Evolutionary conservation across 495 filamentous ascomycete genomes (phyloP), one percentile per base, ranked within the genome.

Genomic region (Penicillium canariense): DNA sequence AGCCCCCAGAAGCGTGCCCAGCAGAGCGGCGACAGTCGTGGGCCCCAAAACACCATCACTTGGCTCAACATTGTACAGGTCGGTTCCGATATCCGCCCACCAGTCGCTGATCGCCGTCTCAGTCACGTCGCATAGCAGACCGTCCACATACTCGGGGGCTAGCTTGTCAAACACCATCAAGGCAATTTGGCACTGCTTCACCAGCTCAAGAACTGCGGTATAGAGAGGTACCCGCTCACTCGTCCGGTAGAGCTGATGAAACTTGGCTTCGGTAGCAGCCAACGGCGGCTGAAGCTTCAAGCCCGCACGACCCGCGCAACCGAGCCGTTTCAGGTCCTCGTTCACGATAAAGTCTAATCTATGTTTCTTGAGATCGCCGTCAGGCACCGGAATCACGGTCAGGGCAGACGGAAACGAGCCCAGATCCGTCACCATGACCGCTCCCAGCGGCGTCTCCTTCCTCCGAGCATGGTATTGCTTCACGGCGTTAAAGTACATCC

Each of bases 1-100:
- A 25, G 93, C 90, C 5, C 94, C 94, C 70, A 96, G 82, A 8
- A 97, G 77, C 56, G 93, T 84, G 5, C 94, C 94, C 17, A 98
- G 72, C 23, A 98, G 71, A 3, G 89, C 95, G 22, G 91, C 86
- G 12, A 97, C 91, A 0, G 89, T 97, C 0, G 92, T 96, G 3
- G 94, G 92, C 0, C 94, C 94, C 6, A 98, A 72, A 26, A 91
- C 88, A 11, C 91, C 92, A 69, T 98, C 95, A 18, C 84, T 88
- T 2, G 94, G 95, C 69, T 97, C 95, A 18, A 90, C 77, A 51
- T 89, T 95, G 72, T 91, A 96, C 54, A 89, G 81, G 42, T 97
- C 91, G 0, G 87, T 87, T 4, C 95, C 94, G 38, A 97, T 87
- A 59, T 97, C 90, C 2, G 87, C 84, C 94, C 94, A 98, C 94